phyloP scores from a whole-genome alignment of 164 flowering plant genomes.

The Euptelea pleiosperma region DNA sequence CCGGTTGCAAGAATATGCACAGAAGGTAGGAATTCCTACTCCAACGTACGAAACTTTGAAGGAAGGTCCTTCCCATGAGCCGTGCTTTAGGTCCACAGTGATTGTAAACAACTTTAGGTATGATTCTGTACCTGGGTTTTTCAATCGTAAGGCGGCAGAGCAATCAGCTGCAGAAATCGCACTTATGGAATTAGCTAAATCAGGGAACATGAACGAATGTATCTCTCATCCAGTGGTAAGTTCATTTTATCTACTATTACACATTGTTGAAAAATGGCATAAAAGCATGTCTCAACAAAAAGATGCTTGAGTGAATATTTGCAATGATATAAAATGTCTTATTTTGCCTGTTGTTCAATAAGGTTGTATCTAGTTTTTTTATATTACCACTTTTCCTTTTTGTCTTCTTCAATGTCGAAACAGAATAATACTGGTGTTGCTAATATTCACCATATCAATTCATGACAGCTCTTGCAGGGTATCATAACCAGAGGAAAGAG shows the following conservation, averaged over 20 bases:
- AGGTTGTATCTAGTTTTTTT: too few species aligned
- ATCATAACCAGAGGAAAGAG: too few species aligned
- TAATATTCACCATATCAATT: too few species aligned
- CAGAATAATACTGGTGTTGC: too few species aligned
- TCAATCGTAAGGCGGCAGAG: conserved; percentile 92
- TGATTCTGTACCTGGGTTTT: conserved; percentile 87
- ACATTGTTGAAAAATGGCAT: background rate
- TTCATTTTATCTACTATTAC: conserved; percentile 7
- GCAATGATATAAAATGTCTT: background rate
- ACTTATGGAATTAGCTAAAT: conserved; percentile 55
- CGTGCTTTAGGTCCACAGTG: conserved; percentile 66
- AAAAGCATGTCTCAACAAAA: background rate
- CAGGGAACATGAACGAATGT: conserved; percentile 38
- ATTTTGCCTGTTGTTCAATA: too few species aligned
- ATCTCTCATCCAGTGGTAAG: conserved; percentile 77
- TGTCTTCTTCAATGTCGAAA: too few species aligned
- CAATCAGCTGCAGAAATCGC: conserved; percentile 99
- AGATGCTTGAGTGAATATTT: background rate
- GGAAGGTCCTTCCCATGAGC: conserved; percentile 90
- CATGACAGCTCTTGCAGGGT: too few species aligned
- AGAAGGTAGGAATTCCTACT: conserved; percentile 53
- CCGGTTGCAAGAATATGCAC: conserved; percentile 78
- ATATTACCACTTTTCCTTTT: too few species aligned
- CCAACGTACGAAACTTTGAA: conserved; percentile 75
- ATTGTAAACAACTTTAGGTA: conserved; percentile 60